Conservation (phyloP, 148 eudicot genomes). For the Talinum fruticosum region DNA sequence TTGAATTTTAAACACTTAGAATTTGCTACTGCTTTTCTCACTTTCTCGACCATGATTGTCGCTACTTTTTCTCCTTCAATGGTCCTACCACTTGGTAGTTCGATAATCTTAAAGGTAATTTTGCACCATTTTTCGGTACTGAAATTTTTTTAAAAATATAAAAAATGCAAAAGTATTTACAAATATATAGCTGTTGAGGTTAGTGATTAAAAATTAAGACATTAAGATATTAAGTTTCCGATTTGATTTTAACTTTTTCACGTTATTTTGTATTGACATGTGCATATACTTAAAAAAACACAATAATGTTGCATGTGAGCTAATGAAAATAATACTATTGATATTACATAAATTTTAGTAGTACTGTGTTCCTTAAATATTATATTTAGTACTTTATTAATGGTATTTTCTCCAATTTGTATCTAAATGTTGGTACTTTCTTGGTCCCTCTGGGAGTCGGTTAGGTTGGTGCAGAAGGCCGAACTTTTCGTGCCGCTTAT, state of each 20-base stretch:
- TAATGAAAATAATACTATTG: no score
- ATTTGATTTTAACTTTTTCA: no score
- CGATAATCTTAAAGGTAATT: conserved; percentile 10
- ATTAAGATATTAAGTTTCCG: no score
- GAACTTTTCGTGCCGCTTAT: conserved; percentile 7
- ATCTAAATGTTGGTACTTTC: not conserved
- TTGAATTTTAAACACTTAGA: conserved; percentile 22
- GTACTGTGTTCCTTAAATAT: not conserved
- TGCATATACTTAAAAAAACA: no score
- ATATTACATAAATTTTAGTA: no score
- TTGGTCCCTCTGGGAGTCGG: not conserved
- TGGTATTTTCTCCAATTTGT: not conserved
- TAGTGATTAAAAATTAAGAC: no score
- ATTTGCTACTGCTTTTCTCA: not conserved
- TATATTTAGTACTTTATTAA: not conserved
- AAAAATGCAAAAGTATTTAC: no score
- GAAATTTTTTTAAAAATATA: no score
- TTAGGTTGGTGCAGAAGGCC: conserved; percentile 22
- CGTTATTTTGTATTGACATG: no score
- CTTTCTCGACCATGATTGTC: conserved; percentile 10
- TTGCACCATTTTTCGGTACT: conserved; percentile 9
- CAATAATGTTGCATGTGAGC: no score
- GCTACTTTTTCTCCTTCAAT: conserved; percentile 6
- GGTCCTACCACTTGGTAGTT: conserved; percentile 25
- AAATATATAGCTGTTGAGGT: no score